Evolutionary conservation across 192 early-diverging fungal species (phyloP).

Genomic region (Coemansia sp.): DNA sequence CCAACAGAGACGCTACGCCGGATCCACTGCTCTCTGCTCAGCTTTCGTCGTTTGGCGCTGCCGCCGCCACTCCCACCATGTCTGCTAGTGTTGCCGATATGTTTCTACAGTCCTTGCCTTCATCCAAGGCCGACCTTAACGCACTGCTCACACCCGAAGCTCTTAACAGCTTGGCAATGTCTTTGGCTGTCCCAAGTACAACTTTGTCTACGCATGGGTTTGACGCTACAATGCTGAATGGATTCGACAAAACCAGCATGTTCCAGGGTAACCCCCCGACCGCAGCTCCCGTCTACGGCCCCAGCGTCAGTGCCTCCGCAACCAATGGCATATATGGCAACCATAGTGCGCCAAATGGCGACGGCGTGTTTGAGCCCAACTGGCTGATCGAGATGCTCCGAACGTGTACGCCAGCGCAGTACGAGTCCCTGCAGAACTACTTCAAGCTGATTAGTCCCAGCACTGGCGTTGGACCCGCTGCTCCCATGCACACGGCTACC

Average conservation of each 20-base stretch:
- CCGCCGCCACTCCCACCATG: neutral
- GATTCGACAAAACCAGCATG: neutral
- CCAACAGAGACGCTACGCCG: neutral
- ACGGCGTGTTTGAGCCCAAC: constrained; percentile 4
- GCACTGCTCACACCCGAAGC: constrained; percentile 9
- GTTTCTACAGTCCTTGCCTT: neutral
- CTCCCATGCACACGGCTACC: neutral
- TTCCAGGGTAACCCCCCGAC: neutral
- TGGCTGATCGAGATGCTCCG: constrained; percentile 7
- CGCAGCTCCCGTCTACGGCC: neutral
- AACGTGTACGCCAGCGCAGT: constrained; percentile 29
- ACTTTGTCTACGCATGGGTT: neutral
- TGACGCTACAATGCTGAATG: neutral
- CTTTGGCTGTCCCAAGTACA: neutral
- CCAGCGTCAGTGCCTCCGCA: neutral
- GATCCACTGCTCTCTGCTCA: constrained; percentile 1
- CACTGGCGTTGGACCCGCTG: neutral
- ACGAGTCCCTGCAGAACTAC: constrained; percentile 23
- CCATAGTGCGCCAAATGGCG: neutral
- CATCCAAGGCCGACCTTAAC: neutral
- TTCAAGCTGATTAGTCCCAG: constrained; percentile 13
- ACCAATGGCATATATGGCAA: neutral
- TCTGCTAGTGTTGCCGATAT: neutral
- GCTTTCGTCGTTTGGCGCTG: neutral
- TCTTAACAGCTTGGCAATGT: constrained; percentile 5